These are phyloP conservation scores for Pseudogymnoascus sp. DNA, from an alignment of 2,329 filamentous ascomycete genomes.

Conservation along the genomic window DNA sequence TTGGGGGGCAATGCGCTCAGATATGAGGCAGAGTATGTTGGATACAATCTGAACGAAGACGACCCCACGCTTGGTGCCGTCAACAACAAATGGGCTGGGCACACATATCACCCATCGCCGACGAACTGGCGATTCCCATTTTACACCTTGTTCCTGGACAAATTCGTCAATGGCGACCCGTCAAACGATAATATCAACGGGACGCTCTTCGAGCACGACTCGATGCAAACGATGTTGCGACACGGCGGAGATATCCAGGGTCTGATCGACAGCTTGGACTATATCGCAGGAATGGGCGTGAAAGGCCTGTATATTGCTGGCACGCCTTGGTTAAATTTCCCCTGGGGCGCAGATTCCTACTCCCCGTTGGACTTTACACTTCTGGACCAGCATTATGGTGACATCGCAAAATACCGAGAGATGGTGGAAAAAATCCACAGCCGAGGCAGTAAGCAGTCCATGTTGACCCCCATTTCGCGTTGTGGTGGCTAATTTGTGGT, in stretches of 20 bases:
- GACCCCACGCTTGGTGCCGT: conserved; percentile 2
- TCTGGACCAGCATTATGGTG: conserved; percentile 55
- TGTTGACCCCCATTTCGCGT: background rate
- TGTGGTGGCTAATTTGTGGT: background rate
- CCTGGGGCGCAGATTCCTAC: conserved; percentile 59
- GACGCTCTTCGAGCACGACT: conserved; percentile 54
- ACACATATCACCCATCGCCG: conserved; percentile 48
- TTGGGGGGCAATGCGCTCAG: conserved; percentile 11
- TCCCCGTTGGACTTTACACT: conserved; percentile 52
- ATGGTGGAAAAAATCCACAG: conserved; percentile 53
- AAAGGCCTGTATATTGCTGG: conserved; percentile 58
- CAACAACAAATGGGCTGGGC: conserved; percentile 46
- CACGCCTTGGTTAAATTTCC: conserved; percentile 54
- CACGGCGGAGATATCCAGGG: conserved; percentile 56
- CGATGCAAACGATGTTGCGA: conserved; percentile 53
- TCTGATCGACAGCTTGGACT: conserved; percentile 54
- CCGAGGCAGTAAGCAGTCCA: conserved; percentile 35
- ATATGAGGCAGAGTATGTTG: conserved; percentile 23
- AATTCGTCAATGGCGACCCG: conserved; percentile 59
- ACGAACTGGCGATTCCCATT: conserved; percentile 59
- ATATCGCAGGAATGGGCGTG: conserved; percentile 59
- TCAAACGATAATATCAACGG: conserved; percentile 57
- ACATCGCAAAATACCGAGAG: conserved; percentile 49
- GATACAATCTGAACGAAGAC: conserved; percentile 53
- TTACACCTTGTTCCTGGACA: conserved; percentile 58